These are phyloP conservation scores for Rubus parviflorus DNA, from an alignment of 306 rosid species.

Conservation along the genomic window DNA sequence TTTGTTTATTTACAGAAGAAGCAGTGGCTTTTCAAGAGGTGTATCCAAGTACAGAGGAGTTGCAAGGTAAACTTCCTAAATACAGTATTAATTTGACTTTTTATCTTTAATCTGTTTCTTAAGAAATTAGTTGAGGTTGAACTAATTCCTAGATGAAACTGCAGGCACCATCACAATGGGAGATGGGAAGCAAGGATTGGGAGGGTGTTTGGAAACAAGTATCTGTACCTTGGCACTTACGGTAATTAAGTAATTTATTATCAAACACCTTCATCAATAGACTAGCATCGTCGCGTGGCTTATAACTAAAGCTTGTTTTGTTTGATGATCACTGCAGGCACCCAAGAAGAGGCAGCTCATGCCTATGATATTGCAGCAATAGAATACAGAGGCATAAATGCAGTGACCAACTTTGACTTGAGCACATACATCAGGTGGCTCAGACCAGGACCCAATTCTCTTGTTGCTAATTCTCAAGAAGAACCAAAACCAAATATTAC, in stretches of 20 bases:
- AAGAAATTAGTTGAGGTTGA: constrained; percentile 11
- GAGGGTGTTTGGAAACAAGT: constrained; percentile 52
- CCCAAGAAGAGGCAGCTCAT: constrained; percentile 52
- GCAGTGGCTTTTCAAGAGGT: constrained; percentile 54
- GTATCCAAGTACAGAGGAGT: constrained; percentile 54
- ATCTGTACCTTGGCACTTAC: constrained; percentile 49
- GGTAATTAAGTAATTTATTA: constrained; percentile 26
- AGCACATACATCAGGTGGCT: constrained; percentile 52
- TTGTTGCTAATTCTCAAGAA: constrained; percentile 31
- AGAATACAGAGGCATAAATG: constrained; percentile 49
- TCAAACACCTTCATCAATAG: neutral
- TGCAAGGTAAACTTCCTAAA: constrained; percentile 29
- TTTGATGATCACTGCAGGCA: constrained; percentile 33
- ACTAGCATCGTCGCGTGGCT: neutral
- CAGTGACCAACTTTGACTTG: constrained; percentile 48
- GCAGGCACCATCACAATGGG: constrained; percentile 52
- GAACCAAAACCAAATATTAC: constrained; percentile 27
- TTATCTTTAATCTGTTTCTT: neutral
- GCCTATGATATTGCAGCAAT: constrained; percentile 54
- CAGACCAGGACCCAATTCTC: constrained; percentile 38
- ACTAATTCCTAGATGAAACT: constrained; percentile 16
- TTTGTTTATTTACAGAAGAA: constrained; percentile 31
- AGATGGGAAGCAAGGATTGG: constrained; percentile 63
- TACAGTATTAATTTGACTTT: neutral
- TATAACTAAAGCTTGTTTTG: neutral